Evolutionary conservation across 2,329 filamentous ascomycete genomes (phyloP).

Genomic region (Pseudocercospora eumusae): DNA sequence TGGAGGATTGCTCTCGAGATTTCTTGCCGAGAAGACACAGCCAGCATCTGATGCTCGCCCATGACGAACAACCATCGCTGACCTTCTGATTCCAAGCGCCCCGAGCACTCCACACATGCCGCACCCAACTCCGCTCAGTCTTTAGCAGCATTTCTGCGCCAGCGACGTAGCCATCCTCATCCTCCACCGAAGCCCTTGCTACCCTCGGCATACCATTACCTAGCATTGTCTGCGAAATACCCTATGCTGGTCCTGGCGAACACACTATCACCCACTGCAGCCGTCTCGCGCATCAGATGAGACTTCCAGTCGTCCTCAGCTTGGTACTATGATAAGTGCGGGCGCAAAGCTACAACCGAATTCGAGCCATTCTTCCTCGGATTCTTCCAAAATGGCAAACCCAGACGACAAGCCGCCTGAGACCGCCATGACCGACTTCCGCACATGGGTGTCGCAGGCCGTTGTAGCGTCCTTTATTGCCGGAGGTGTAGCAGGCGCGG

Average conservation of each 20-base stretch:
- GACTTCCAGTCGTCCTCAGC: neutral
- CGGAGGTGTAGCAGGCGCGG: conserved; percentile 89
- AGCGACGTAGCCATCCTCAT: neutral
- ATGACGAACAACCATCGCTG: neutral
- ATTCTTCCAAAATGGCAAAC: conserved; percentile 9
- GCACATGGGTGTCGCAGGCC: conserved; percentile 67
- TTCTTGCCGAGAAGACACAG: conserved; percentile 1
- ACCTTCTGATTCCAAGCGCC: conserved; percentile 1
- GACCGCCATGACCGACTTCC: neutral
- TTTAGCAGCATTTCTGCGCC: neutral
- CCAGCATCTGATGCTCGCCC: conserved; percentile 2
- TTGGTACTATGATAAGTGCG: conserved; percentile 11
- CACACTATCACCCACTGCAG: neutral
- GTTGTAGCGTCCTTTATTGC: conserved; percentile 90
- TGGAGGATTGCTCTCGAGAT: conserved; percentile 4
- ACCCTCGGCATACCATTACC: neutral
- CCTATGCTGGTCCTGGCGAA: neutral
- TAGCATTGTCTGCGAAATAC: neutral
- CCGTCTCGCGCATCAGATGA: conserved; percentile 5
- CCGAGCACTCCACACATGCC: neutral
- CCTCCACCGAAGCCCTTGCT: neutral
- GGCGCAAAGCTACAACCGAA: conserved; percentile 3
- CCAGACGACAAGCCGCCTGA: neutral
- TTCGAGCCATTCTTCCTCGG: neutral
- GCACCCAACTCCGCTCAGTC: neutral